These are phyloP conservation scores for Cadophora gregata DNA, from an alignment of 2,329 filamentous ascomycete genomes.

Conservation along the genomic window DNA sequence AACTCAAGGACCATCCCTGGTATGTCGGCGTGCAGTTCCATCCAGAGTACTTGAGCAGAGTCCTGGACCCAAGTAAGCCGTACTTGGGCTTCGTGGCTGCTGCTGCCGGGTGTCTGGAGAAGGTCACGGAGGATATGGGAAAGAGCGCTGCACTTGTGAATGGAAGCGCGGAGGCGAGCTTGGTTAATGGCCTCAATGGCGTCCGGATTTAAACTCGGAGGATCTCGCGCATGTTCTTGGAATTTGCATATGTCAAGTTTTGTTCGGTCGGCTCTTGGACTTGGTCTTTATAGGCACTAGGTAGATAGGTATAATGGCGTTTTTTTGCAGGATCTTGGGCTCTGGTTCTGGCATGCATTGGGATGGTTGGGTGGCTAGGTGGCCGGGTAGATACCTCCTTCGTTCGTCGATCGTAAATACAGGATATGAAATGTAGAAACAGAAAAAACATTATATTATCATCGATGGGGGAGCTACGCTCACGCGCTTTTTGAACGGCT, in stretches of 20 bases:
- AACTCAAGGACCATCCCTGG: slow-evolving; percentile 83
- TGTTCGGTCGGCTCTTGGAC: not conserved
- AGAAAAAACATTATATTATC: not conserved
- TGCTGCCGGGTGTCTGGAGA: slow-evolving; percentile 48
- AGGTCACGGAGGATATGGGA: slow-evolving; percentile 33
- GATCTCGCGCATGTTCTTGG: not conserved
- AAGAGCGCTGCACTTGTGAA: not conserved
- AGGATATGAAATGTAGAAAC: not conserved
- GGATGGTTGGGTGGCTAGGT: slow-evolving; percentile 24
- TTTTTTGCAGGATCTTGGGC: not conserved
- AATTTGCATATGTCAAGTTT: not conserved
- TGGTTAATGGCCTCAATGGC: slow-evolving; percentile 18
- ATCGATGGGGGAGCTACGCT: not conserved
- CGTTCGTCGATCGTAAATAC: not conserved
- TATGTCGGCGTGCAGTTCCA: slow-evolving; percentile 89
- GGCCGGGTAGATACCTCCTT: slow-evolving; percentile 3
- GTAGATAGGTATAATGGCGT: slow-evolving; percentile 13
- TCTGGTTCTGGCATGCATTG: not conserved
- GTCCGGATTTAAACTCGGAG: slow-evolving; percentile 17
- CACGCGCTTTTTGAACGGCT: not conserved
- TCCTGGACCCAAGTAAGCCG: slow-evolving; percentile 74
- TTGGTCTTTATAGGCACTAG: slow-evolving; percentile 1
- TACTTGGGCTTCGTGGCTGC: slow-evolving; percentile 88
- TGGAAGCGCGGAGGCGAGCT: slow-evolving; percentile 6
- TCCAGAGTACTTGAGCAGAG: slow-evolving; percentile 81